Evolutionary conservation across 2,329 filamentous ascomycete genomes (phyloP).

Genomic region (Aspergillus sp.): DNA sequence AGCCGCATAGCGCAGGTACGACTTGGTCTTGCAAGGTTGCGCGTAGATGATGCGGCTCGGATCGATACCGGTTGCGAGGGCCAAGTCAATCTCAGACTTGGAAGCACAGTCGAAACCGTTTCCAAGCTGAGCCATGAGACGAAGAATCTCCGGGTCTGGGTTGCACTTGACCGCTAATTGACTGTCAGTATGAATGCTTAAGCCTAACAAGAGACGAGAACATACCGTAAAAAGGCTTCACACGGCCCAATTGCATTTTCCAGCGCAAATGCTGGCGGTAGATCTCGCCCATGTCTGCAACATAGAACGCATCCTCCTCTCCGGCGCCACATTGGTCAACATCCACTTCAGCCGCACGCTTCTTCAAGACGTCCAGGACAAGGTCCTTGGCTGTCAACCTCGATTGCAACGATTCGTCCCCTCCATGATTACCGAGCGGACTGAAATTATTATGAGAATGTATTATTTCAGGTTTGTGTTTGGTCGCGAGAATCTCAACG

Average conservation of each 20-base stretch:
- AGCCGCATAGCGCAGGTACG: slow-evolving; percentile 86
- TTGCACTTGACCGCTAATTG: slow-evolving; percentile 91
- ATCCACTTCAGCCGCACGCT: slow-evolving; percentile 76
- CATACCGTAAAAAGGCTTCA: slow-evolving; percentile 94
- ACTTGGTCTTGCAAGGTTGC: slow-evolving; percentile 99
- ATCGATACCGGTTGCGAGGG: slow-evolving; percentile 73
- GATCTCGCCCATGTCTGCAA: slow-evolving; percentile 94
- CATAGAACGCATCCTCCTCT: slow-evolving; percentile 96
- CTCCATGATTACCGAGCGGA: slow-evolving; percentile 39
- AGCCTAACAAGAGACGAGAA: slow-evolving; percentile 7
- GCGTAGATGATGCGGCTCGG: slow-evolving; percentile 95
- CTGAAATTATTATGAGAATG: slow-evolving; percentile 19
- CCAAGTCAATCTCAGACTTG: slow-evolving; percentile 92
- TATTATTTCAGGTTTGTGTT: neutral
- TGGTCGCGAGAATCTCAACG: slow-evolving; percentile 28
- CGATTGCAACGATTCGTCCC: slow-evolving; percentile 37
- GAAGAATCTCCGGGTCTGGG: slow-evolving; percentile 81
- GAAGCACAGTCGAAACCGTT: slow-evolving; percentile 98
- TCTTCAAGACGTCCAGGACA: slow-evolving; percentile 80
- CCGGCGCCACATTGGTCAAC: slow-evolving; percentile 81
- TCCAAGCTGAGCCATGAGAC: slow-evolving; percentile 78
- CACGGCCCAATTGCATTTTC: slow-evolving; percentile 87
- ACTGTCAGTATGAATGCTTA: slow-evolving; percentile 3
- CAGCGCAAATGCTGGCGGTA: slow-evolving; percentile 98
- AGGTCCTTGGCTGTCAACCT: slow-evolving; percentile 61